Conservation (phyloP, 495 filamentous ascomycete species). For the Lasiosphaeria hispida region DNA sequence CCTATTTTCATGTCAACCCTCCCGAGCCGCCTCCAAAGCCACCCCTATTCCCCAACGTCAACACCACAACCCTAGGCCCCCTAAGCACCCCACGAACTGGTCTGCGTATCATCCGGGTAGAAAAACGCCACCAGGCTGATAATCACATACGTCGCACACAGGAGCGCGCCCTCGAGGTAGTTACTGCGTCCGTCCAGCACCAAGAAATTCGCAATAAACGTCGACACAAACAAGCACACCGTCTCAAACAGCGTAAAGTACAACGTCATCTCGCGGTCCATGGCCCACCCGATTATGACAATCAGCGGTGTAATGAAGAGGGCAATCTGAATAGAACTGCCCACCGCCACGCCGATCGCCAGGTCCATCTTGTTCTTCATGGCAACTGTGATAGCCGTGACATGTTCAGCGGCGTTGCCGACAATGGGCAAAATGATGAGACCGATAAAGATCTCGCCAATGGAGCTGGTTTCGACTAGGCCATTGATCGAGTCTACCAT, state of each 20-base stretch:
- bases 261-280: conserved; percentile 78
- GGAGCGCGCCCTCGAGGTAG: conserved; percentile 80
- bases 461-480: conserved; percentile 58
- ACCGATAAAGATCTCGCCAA: conserved; percentile 81
- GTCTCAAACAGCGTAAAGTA: conserved; percentile 95
- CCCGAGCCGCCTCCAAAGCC: too few species aligned
- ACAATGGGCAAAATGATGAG: conserved; percentile 88
- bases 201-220: conserved; percentile 87
- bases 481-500: conserved; percentile 76
- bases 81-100: conserved; percentile 35
- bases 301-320: conserved; percentile 87
- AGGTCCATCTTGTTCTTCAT: conserved; percentile 97
- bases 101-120: conserved; percentile 53
- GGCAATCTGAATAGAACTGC: conserved; percentile 84
- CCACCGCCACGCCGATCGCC: conserved; percentile 85
- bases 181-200: conserved; percentile 85
- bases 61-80: background rate
- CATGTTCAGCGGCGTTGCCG: conserved; percentile 89
- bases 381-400: conserved; percentile 83
- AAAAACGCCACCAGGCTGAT: conserved; percentile 68
- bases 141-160: conserved; percentile 81
- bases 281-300: conserved; percentile 84
- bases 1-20: conserved; percentile 1
- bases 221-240: conserved; percentile 77
- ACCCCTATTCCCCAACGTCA: background rate